Conservation (phyloP, 306 rosid genomes). For the Adenanthera pavonina region DNA sequence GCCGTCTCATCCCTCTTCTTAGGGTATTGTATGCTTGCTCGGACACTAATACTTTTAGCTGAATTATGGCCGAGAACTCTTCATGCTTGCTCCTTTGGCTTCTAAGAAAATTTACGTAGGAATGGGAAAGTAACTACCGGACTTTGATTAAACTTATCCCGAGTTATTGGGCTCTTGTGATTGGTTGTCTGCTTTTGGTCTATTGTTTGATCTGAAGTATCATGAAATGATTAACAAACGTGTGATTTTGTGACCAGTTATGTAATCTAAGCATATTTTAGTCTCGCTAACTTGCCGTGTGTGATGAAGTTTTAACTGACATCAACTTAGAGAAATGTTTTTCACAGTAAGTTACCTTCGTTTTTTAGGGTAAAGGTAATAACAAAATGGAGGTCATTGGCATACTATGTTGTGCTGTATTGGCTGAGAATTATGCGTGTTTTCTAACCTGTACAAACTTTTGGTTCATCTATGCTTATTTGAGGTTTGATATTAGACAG, state of each 20-base stretch:
- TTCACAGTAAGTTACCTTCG: not conserved
- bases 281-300: not conserved
- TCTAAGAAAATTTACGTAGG: not conserved
- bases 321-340: not conserved
- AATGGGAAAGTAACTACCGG: not conserved
- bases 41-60: not conserved
- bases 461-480: slow-evolving; percentile 24
- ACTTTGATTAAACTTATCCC: not conserved
- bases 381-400: not conserved
- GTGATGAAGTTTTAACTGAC: not conserved
- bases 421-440: not conserved
- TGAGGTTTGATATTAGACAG: slow-evolving; percentile 53
- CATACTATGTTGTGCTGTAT: not conserved
- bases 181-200: not conserved
- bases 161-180: not conserved
- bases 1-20: slow-evolving; percentile 82
- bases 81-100: not conserved
- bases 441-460: not conserved
- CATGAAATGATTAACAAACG: not conserved
- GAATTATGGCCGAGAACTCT: not conserved
- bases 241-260: not conserved
- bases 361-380: not conserved
- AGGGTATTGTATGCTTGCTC: slow-evolving; percentile 49
- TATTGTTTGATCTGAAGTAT: not conserved
- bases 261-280: not conserved